These are phyloP conservation scores for Lentinula lateritia DNA, from an alignment of 768 basidiomycete species.

Conservation along the genomic window DNA sequence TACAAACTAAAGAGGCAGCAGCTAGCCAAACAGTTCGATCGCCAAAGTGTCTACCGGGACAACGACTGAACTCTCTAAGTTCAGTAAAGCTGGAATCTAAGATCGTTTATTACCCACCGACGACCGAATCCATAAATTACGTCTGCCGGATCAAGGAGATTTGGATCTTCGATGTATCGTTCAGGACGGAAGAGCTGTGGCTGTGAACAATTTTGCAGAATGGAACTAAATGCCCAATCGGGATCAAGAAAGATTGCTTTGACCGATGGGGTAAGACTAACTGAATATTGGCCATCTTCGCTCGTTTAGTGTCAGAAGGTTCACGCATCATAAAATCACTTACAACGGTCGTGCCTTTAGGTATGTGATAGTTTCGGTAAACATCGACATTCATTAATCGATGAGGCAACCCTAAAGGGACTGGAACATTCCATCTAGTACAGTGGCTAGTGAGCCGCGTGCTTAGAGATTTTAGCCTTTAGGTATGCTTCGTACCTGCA, in stretches of 20 bases:
- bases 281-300: slow-evolving; percentile 8
- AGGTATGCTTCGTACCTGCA: slow-evolving; percentile 29
- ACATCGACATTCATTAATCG: slow-evolving; percentile 46
- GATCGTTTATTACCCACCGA: slow-evolving; percentile 25
- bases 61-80: slow-evolving; percentile 29
- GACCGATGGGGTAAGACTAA: slow-evolving; percentile 1
- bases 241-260: not conserved
- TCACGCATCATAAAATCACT: not conserved
- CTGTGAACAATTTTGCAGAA: slow-evolving; percentile 38
- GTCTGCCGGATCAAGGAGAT: slow-evolving; percentile 38
- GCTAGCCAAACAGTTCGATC: slow-evolving; percentile 42
- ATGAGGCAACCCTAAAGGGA: slow-evolving; percentile 48
- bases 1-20: slow-evolving; percentile 36
- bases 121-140: slow-evolving; percentile 56
- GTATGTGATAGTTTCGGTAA: slow-evolving; percentile 41
- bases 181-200: slow-evolving; percentile 46
- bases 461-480: not conserved
- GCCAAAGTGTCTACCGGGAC: slow-evolving; percentile 51
- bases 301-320: slow-evolving; percentile 24
- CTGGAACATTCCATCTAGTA: slow-evolving; percentile 41
- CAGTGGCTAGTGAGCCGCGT: slow-evolving; percentile 1
- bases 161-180: slow-evolving; percentile 35
- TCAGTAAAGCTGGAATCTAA: not conserved
- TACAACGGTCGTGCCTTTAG: slow-evolving; percentile 34
- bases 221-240: slow-evolving; percentile 23